Percentiles rank a stretch among this genome's conserved stretches.
phyloP scores from a whole-genome alignment of 1,139 yeast species.

The Citeromyces hawaiiensis region DNA sequence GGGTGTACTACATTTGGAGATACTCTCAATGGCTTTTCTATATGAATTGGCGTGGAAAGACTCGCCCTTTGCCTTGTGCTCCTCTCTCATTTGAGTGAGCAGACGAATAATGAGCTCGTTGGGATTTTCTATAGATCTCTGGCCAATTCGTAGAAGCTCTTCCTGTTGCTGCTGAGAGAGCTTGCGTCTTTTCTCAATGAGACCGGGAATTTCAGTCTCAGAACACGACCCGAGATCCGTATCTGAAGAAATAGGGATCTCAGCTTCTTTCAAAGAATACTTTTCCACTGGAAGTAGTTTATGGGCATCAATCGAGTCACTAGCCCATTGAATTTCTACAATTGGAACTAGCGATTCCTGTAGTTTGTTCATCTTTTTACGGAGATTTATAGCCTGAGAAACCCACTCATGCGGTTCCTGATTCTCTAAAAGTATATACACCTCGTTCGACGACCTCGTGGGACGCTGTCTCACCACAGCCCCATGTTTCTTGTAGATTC shows the following conservation, averaged over 20 bases:
- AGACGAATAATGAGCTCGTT: conserved; percentile 22
- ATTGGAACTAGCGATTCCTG: neutral
- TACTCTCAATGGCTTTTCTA: conserved; percentile 27
- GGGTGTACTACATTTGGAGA: conserved; percentile 15
- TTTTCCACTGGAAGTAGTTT: neutral
- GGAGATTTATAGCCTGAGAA: neutral
- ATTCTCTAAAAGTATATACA: neutral
- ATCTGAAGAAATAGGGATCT: neutral
- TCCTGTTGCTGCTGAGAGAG: neutral
- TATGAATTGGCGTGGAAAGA: conserved; percentile 31
- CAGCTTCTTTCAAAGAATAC: neutral
- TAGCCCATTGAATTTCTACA: neutral
- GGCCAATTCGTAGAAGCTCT: neutral
- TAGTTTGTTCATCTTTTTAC: neutral
- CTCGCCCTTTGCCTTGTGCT: conserved; percentile 18
- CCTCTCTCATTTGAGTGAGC: conserved; percentile 23
- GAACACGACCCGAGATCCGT: neutral
- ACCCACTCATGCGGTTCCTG: neutral
- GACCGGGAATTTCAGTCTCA: neutral
- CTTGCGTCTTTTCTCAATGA: neutral
- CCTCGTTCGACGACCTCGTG: neutral
- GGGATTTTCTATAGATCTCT: neutral
- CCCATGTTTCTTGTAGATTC: neutral
- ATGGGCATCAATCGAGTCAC: neutral
- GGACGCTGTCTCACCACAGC: neutral